Evolutionary conservation across 192 early-diverging fungal species (phyloP), one percentile per base, ranked within the genome.

Genomic region (Lunasporangiospora selenospora): DNA sequence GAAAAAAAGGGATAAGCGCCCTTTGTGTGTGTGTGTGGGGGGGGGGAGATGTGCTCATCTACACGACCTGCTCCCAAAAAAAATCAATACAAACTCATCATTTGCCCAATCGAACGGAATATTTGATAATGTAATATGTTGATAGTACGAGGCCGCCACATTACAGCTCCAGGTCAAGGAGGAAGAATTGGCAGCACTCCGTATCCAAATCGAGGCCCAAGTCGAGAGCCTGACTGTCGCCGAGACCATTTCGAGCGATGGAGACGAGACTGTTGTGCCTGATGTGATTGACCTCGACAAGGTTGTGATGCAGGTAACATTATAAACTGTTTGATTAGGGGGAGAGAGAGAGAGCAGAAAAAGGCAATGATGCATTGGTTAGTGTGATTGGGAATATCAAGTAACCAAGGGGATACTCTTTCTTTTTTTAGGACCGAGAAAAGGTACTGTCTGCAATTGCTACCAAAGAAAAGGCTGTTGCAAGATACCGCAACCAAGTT

Each of bases 201-300:
- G 65, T 38, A 18, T 19, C 15, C 65, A 64, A 42, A 27, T 53
- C 13, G 62, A 64, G 43, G 41, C 18, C 5, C 26, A 13, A 10
- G 36, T 27, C 11, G 38, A 29, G 19, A 36, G 40, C 7, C 47
- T 49, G 8, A 51, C 46, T n/a, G 15, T 27, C 23, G 33, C 33
- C 13, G 64, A 66, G 24, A 58, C 48, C 9, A 50, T 41, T 6
- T 59, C 57, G 24, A 67, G 65, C 37, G 65, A 67, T 52, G 65
- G 57, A 18, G 65, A 57, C 33, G 65, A 67, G 50, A 67, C 65
- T 9, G 31, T 67, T 39, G 56, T 67, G 6, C 65, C 56, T n/a
- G 65, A 67, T n/a, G n/a, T n/a, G 12, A 38, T 59, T 26, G 65
- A 67, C 27, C 47, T 59, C 19, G 58, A 33, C 26, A 67, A 53